A percentile compares a stretch with the other conserved stretches of the same genome.
Evolutionary conservation across 345 rosid species (phyloP).

Genomic region (Lepidium africanum): DNA sequence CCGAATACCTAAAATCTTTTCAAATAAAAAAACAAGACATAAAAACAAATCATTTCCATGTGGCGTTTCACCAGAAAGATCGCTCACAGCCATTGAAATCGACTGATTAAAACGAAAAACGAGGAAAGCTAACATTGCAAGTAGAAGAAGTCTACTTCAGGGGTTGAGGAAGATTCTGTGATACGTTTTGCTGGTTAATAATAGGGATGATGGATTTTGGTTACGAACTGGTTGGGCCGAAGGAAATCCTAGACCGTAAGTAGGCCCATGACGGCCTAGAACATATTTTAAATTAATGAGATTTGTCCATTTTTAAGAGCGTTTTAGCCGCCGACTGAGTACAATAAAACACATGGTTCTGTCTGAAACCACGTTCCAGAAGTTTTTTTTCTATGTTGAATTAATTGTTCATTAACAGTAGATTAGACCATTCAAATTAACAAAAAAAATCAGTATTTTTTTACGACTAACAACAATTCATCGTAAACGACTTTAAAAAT

Average conservation of each 20-base stretch:
- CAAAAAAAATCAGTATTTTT: not conserved
- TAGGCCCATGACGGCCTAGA: not conserved
- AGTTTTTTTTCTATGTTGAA: not conserved
- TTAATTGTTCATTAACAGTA: not conserved
- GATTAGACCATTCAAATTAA: not conserved
- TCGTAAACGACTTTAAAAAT: not conserved
- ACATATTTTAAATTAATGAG: not conserved
- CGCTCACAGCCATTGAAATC: no score
- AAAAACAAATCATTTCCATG: not conserved
- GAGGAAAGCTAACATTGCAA: not conserved
- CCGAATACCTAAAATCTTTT: not conserved
- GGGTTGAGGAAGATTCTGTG: not conserved
- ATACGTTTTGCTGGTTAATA: not conserved
- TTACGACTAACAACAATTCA: not conserved
- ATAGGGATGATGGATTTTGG: not conserved
- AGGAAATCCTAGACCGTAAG: not conserved
- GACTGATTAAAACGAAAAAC: no score
- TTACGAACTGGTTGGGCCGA: not conserved
- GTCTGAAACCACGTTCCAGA: conserved; percentile 16
- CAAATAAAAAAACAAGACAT: not conserved
- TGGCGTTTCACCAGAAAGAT: no score
- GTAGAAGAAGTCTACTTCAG: not conserved
- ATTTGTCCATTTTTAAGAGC: conserved; percentile 1
- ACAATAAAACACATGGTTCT: conserved; percentile 2
- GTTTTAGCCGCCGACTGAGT: not conserved